phyloP scores from a whole-genome alignment of 2,329 filamentous ascomycete genomes.

The Coniella lustricola region DNA sequence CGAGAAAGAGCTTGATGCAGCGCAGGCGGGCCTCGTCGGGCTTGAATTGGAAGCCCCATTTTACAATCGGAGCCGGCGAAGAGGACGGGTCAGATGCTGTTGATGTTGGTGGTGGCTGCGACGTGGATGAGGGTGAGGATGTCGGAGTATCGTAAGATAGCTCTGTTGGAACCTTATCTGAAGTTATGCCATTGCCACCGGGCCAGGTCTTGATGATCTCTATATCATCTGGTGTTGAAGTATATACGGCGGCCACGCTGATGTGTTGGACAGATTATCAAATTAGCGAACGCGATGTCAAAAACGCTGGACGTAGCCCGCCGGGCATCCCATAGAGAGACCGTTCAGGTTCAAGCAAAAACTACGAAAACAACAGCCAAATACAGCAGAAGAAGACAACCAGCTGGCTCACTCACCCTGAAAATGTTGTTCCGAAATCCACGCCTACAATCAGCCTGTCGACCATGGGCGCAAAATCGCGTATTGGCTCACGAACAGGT shows the following conservation, averaged over 20 bases:
- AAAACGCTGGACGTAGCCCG: neutral
- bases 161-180: conserved; percentile 78
- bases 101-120: too few relatives aligned
- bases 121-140: too few relatives aligned
- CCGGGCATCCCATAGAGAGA: neutral
- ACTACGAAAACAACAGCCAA: neutral
- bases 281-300: neutral
- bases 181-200: conserved; percentile 78
- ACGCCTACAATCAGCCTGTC: conserved; percentile 71
- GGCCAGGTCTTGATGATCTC: conserved; percentile 84
- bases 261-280: neutral
- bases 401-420: conserved; percentile 50
- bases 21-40: conserved; percentile 69
- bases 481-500: conserved; percentile 48
- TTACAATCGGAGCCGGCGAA: conserved; percentile 36
- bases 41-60: conserved; percentile 81
- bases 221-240: conserved; percentile 68
- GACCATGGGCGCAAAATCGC: conserved; percentile 43
- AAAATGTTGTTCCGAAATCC: conserved; percentile 81
- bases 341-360: neutral
- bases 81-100: too few relatives aligned
- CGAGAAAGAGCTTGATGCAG: conserved; percentile 80
- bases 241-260: conserved; percentile 66
- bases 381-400: neutral
- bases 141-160: conserved; percentile 54